Base-by-base conservation (phyloP, 192 early-diverging fungal genomes). In the Backusella macrospora region DNA sequence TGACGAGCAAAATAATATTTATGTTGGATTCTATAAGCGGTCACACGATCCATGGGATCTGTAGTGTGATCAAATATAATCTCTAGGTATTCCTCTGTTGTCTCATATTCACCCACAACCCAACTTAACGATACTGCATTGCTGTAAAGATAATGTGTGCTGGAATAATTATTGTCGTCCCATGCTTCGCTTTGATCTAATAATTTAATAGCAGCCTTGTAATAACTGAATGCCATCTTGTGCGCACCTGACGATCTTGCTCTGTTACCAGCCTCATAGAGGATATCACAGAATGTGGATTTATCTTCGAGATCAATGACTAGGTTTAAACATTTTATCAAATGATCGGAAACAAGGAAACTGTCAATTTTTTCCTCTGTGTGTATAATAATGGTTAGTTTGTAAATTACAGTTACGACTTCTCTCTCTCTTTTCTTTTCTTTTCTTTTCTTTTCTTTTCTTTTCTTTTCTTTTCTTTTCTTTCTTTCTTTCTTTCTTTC, bases 171-270 rank as follows among this genome's bases (percentile, higher is more conserved):
- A 5, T 70, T 42, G 7, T 42, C 8, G 12, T 72, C 15, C 78
- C 78, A 79, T 6, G 70, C 39, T 12, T 47, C 49, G 9, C 5
- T 9, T 13, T 49, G 40, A 26, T 59, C 9, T n/a, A 75, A 21
- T 10, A 79, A 42, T 3, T 18, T 38, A 16, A 79, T 62, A 16
- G 78, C 78, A 2, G 49, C 73, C 15, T 59, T 75, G 48, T 71
- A 67, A 26, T 79, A 72, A 13, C 7, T 9, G 23, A 72, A 59
- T 7, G 78, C 73, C 64, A 74, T 75, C 10, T 26, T 62, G 49
- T 79, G 78, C 1, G 78, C 78, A 18, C 78, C 78, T 2, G 78
- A 74, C 14, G 66, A 47, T 47, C 70, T 47, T 40, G 73, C 62
- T 26, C 68, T 67, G 12, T 65, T 68, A 8, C 70, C 78, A 3